These are phyloP conservation scores for Aschersonia sp. DNA, from an alignment of 2,329 filamentous ascomycete genomes.

Conservation along the genomic window DNA sequence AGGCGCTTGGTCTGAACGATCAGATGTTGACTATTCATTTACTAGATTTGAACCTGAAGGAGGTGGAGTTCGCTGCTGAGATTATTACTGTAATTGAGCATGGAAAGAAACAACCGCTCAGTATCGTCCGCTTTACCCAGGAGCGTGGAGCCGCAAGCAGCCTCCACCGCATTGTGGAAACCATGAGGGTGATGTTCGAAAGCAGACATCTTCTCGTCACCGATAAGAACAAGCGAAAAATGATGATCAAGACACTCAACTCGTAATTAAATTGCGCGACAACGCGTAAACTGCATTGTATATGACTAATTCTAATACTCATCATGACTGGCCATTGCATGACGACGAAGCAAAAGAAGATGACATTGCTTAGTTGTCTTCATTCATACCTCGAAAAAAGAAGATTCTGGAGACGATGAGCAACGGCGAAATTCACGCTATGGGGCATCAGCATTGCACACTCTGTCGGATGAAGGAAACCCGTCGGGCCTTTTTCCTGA, in stretches of 20 bases:
- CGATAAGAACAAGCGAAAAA: constrained; percentile 51
- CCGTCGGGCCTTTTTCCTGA: not conserved
- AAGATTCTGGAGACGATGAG: not conserved
- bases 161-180: constrained; percentile 71
- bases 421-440: not conserved
- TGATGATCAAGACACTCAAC: constrained; percentile 58
- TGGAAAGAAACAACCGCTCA: constrained; percentile 59
- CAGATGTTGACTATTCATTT: not conserved
- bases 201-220: constrained; percentile 52
- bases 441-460: not conserved
- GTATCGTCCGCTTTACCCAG: constrained; percentile 75
- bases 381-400: not conserved
- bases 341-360: not conserved
- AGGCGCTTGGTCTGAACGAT: too few relatives aligned
- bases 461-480: not conserved
- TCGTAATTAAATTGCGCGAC: constrained; percentile 18
- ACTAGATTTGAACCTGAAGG: constrained; percentile 64
- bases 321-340: not conserved
- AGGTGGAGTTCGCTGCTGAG: constrained; percentile 77
- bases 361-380: not conserved
- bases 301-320: not conserved
- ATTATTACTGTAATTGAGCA: constrained; percentile 84
- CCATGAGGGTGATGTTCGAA: constrained; percentile 54
- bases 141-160: constrained; percentile 84
- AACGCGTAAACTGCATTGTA: not conserved